Conservation (phyloP, 148 eudicot species). For the Rhododendron henanense region DNA sequence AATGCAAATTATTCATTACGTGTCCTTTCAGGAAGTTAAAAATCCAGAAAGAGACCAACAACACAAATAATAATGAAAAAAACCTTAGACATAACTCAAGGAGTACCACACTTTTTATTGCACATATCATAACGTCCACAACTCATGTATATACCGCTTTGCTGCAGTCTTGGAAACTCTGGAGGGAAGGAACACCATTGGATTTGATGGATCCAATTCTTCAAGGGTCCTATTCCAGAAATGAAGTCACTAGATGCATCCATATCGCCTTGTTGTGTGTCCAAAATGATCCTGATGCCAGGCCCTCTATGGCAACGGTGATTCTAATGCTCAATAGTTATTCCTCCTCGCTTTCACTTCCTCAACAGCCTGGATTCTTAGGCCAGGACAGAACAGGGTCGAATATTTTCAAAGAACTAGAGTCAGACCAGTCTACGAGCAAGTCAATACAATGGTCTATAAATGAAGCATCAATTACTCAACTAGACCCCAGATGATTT, state of each 20-base stretch:
- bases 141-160: neutral
- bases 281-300: neutral
- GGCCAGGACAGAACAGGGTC: neutral
- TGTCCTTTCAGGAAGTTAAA: neutral
- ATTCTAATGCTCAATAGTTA: neutral
- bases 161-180: neutral
- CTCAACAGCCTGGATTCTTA: neutral
- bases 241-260: neutral
- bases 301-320: neutral
- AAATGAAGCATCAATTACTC: constrained; percentile 1
- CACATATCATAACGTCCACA: neutral
- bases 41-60: neutral
- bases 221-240: neutral
- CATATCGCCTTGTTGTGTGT: neutral
- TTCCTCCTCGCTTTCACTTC: neutral
- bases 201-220: neutral
- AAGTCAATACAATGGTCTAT: neutral
- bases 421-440: neutral
- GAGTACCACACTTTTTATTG: neutral
- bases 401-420: neutral
- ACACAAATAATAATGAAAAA: too few species aligned
- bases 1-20: neutral
- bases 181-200: neutral
- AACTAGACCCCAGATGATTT: neutral
- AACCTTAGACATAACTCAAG: too few species aligned